Evolutionary conservation across 2,329 filamentous ascomycete genomes (phyloP), one percentile per base, ranked within the genome.

Genomic region (Paecilomyces variotii): DNA sequence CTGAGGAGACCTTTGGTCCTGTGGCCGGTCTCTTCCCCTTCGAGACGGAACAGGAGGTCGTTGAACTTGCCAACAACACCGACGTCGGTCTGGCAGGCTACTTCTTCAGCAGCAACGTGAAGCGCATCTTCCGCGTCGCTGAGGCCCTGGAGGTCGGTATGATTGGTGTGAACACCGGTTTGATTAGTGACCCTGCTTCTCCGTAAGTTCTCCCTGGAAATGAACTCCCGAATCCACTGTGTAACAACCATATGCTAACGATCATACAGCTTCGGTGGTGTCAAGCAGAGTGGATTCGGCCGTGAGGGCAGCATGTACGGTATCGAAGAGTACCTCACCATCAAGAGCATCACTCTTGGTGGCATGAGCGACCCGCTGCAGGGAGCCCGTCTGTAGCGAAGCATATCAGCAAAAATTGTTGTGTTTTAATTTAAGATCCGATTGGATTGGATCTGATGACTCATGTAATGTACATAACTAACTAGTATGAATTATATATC

Each of bases 1-100:
- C 79, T 1, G 93, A 97, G 75, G 94, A 99, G 80, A 99, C 93
- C 0, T 99, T 99, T 71, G 94, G 94, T 0, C 94, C 94, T 2
- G 89, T 97, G 0, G 93, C 92, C 0, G 93, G 89, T 0, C 76
- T 97, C 12, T 97, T 97, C 79, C 83, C 86, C 54, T 99, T 73
- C 49, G 55, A 68, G 5, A 64, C 60, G 2, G 70, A 74, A 56
- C 65, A 67, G n/a, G 72, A 71, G 11, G 71, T 66, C 4, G 62
- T 74, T 11, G 56, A 61, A 27, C 56, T 69, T 39, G 70, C 70
- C 2, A 74, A 74, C 55, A 55, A 64, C 35, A 61, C 66, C 0
- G 63, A 68, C 11, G 65, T 70, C 11, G 72, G 72, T 3, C 61
- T 74, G 9, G 70, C 64, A 11, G 65, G 63, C 0, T 71, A 68